Base-by-base conservation (phyloP, 371 early-diverging fungal species). In the Nosema muscidifuracis region DNA sequence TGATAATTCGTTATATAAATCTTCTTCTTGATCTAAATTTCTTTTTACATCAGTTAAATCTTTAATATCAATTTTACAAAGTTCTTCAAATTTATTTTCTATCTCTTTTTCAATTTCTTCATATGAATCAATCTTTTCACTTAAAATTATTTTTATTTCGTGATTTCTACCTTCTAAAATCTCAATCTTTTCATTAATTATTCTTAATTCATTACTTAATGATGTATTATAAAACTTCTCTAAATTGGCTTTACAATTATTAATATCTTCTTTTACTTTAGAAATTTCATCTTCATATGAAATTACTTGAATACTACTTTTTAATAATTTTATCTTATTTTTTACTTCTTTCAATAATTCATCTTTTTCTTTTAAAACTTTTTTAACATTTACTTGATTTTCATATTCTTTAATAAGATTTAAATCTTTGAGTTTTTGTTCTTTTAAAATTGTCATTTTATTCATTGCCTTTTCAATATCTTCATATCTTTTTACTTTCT, bases 131-230 rank as follows among this genome's bases (percentile, higher is more conserved):
- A 33, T 22, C 4, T 33, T 20, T 20, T 16, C 30, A 38, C 13
- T 26, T 40, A 75, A 2, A 36, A 66, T 47, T 26, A 77, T 57
- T 33, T 60, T 74, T 15, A 80, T 33, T 38, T 75, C 76, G 20
- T 75, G 71, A 33, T 70, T 74, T 56, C 71, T 74, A 33, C 65
- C 71, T 43, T 78, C 76, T 31, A 73, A 64, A 38, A 74, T 30
- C 22, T 71, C 65, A 38, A 81, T 75, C 28, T 78, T 73, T 26
- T 78, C 78, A 43, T 51, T 34, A 18, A 67, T 6, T 1, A 66
- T 40, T 18, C 15, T n/a, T 15, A 73, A 26, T 13, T 71, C 57
- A n/a, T 26, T 36, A 63, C 36, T 50, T 36, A 64, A 44, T 16
- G n/a, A 51, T 12, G 28, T 18, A 28, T 38, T 42, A 31, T 71